Evolutionary conservation across 208 protist species (phyloP), one percentile per base, ranked within the genome.

Genomic region (Strigomonas galati): DNA sequence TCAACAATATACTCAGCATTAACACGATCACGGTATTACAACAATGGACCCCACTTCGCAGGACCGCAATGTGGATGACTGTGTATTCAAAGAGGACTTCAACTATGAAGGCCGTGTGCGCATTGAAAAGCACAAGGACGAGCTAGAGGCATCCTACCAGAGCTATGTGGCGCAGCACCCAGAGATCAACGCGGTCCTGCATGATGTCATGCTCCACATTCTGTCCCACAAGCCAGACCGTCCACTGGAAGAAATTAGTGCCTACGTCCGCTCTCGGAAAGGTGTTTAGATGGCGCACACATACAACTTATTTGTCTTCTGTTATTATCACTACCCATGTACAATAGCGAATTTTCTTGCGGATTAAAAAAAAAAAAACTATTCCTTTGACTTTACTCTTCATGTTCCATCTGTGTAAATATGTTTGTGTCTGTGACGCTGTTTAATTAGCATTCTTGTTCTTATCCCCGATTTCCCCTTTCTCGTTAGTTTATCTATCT

Each of bases 131-230:
- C 71, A 67, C 54, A 79, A 84, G 55, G 71, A 81, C 27, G 68
- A 87, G 48, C 61, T 85, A 7, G 61, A 24, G 30, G 62, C 32
- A 7, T 44, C 58, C 32, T 85, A 90, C 59, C 59, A 66, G 19
- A 24, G 51, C 21, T 93, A 93, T 67, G 74, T 93, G 10, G 59
- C 67, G 4, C 55, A 61, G 0, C 87, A 93, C 54, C 83, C 87
- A 0, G 87, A 93, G 57, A 78, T 93, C 30, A 75, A 62, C 21
- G 64, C 71, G 0, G 58, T 89, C 24, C 62, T 93, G 28, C 76
- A 90, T 48, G 87, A 93, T 53, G 79, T 93, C 35, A 63, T 90
- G 62, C 76, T 83, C 62, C 74, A 87, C 58, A 37, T 93, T 0
- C 71, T 93, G 21, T 78, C 88, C 30, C 68, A 81, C 21, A 75